Percentiles rank a stretch among this genome's conserved stretches.
Conservation (phyloP, 306 rosid species). For the Inga leiocalycina region DNA sequence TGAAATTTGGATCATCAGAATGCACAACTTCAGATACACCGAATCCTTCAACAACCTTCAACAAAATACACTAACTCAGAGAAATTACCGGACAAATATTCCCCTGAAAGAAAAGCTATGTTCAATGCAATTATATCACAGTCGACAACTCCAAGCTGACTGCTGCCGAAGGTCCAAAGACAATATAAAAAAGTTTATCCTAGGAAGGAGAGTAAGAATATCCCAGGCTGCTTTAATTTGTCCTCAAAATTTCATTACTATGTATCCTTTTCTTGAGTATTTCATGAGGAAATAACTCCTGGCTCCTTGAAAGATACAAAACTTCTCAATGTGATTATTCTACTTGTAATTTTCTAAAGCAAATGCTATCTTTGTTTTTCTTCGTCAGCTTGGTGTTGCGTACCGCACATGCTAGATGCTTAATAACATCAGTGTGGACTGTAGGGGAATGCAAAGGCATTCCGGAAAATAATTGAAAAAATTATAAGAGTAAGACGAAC, state of each 20-base stretch:
- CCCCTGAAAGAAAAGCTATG: neutral
- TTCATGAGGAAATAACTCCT: neutral
- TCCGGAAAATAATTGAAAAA: neutral
- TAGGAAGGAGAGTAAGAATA: neutral
- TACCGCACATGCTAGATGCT: neutral
- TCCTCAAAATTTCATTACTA: neutral
- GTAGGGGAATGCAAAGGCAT: neutral
- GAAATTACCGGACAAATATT: neutral
- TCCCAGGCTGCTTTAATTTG: neutral
- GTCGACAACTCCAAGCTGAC: neutral
- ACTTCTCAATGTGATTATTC: neutral
- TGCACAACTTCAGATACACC: conserved; percentile 56
- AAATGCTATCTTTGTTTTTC: neutral
- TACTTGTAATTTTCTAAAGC: neutral
- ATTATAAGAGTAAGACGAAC: neutral
- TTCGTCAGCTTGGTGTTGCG: neutral
- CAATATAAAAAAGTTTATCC: neutral
- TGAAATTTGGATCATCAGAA: conserved; percentile 51
- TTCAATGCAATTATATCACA: neutral
- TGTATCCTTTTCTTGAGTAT: neutral
- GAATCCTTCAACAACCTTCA: conserved; percentile 46
- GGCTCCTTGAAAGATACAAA: neutral
- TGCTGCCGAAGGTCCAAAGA: neutral
- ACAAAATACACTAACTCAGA: conserved; percentile 6
- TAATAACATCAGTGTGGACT: neutral